Evolutionary conservation across 192 early-diverging fungal genomes (phyloP).

Genomic region (Funneliformis geosporum): DNA sequence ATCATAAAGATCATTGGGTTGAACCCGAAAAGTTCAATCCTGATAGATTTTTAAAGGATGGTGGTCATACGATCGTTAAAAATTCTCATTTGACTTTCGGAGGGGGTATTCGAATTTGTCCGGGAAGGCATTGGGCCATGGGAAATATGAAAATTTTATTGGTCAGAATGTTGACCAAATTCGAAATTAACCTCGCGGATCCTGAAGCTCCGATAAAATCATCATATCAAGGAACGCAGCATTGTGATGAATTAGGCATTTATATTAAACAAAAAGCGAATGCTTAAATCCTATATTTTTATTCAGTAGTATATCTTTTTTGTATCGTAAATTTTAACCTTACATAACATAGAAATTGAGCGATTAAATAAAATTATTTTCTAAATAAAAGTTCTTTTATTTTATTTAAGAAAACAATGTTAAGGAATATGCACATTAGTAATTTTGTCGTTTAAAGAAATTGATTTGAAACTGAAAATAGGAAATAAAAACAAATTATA

Average conservation of each 20-base stretch:
- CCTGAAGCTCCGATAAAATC: neutral
- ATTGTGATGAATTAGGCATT: neutral
- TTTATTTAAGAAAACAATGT: too few species aligned
- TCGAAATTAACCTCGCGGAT: neutral
- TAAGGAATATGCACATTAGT: too few species aligned
- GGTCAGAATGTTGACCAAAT: neutral
- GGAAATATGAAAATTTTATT: neutral
- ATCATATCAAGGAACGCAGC: neutral
- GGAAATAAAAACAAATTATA: too few species aligned
- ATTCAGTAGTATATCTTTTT: too few species aligned
- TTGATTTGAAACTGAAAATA: too few species aligned
- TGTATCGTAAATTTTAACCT: too few species aligned
- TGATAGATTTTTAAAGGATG: neutral
- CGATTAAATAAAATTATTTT: too few species aligned
- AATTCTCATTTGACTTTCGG: neutral
- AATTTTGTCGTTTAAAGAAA: too few species aligned
- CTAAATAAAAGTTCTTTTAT: too few species aligned
- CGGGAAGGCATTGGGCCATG: conserved; percentile 6
- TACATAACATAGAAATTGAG: too few species aligned
- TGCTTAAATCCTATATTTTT: neutral
- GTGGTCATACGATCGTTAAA: neutral
- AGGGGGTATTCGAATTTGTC: conserved; percentile 1
- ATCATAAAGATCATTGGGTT: neutral
- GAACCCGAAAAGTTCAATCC: neutral
- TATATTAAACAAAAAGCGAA: neutral